These are phyloP conservation scores for Crotalaria pallida DNA, from an alignment of 306 rosid species.

Conservation along the genomic window DNA sequence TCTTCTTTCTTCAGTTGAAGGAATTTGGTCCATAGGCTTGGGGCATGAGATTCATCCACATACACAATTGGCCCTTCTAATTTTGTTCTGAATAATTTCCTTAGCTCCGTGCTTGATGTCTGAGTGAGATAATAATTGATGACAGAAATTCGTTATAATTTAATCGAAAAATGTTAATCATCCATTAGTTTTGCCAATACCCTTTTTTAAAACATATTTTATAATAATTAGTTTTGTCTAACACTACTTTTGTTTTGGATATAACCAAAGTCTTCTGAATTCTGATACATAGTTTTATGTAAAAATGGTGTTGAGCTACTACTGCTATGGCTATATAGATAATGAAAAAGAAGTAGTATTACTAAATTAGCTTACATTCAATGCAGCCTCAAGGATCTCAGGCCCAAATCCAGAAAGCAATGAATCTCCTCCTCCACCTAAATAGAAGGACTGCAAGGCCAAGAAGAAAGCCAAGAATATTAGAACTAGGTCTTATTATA, in stretches of 20 bases:
- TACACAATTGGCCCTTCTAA: conserved; percentile 62
- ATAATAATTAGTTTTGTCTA: too few species aligned
- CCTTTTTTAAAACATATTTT: too few species aligned
- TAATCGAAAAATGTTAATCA: neutral
- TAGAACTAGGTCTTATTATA: neutral
- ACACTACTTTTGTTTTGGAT: too few species aligned
- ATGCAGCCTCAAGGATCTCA: conserved; percentile 48
- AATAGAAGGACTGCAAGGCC: conserved; percentile 63
- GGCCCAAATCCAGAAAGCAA: conserved; percentile 62
- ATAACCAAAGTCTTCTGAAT: too few species aligned
- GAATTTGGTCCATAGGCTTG: conserved; percentile 53
- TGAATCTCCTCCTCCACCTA: conserved; percentile 69
- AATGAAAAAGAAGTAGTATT: neutral
- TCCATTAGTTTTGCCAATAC: neutral
- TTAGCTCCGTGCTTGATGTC: conserved; percentile 45
- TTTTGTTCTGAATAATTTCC: conserved; percentile 32
- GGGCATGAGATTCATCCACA: conserved; percentile 46
- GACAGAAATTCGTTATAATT: neutral
- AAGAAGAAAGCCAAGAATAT: conserved; percentile 5
- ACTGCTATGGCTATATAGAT: neutral
- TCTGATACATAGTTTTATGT: too few species aligned
- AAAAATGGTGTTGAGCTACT: too few species aligned
- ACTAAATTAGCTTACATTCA: conserved; percentile 54
- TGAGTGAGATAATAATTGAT: neutral
- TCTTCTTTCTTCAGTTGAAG: conserved; percentile 47